Conservation (phyloP, 441 rosid genomes). For the Corymbia calophylla region DNA sequence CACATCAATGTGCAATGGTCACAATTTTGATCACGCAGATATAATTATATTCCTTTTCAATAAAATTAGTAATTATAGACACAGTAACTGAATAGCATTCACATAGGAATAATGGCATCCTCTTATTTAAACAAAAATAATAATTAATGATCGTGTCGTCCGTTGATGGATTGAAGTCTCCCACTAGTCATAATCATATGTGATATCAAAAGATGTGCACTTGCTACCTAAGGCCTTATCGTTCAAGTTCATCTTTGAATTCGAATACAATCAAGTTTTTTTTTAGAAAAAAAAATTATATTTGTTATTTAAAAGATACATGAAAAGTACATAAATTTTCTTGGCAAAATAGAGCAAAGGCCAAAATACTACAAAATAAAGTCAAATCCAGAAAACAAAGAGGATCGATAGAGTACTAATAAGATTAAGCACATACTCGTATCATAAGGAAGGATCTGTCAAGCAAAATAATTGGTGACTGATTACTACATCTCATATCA, state of each 20-base stretch:
- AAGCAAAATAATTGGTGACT: no score
- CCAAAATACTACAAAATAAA: no score
- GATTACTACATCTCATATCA: no score
- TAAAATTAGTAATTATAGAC: background rate
- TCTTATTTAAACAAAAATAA: background rate
- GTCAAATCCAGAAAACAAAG: no score
- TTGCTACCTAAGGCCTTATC: background rate
- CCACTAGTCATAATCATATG: background rate
- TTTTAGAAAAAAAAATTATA: no score
- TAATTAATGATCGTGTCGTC: background rate
- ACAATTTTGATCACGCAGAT: background rate
- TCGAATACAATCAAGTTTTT: background rate
- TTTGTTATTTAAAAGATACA: no score
- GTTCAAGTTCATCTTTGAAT: background rate
- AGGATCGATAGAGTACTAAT: no score
- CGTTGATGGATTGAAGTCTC: background rate
- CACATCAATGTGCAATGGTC: background rate
- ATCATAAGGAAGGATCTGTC: no score
- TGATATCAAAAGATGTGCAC: background rate
- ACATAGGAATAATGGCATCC: background rate
- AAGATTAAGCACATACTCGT: no score
- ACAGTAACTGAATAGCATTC: background rate
- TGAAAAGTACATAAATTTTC: no score
- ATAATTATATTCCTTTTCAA: background rate
- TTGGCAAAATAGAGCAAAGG: no score